phyloP scores from a whole-genome alignment of 2,329 filamentous ascomycete species.

The Bipolaris bicolor region DNA sequence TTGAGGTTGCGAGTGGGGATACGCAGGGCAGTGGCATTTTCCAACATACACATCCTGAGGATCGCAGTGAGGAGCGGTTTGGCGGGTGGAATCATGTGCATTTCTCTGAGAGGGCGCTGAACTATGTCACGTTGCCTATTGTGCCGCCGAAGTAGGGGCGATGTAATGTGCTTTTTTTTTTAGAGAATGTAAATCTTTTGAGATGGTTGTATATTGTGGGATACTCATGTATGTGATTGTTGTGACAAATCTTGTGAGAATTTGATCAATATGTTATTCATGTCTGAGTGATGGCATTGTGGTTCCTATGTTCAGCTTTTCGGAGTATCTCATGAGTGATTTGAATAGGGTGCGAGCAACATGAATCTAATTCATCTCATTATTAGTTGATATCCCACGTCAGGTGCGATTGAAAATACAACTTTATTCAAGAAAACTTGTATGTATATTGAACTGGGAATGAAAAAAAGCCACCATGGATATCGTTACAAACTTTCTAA shows the following conservation, averaged over 20 bases:
- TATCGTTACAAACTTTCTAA: constrained; percentile 1
- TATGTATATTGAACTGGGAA: background rate
- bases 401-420: background rate
- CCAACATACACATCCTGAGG: constrained; percentile 58
- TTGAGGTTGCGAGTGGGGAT: constrained; percentile 61
- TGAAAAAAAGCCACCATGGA: background rate
- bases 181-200: no score
- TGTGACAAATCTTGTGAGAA: no score
- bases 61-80: constrained; percentile 53
- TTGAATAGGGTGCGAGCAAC: no score
- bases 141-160: constrained; percentile 52
- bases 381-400: no score
- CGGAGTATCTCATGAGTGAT: no score
- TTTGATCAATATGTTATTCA: no score
- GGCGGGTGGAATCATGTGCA: constrained; percentile 61
- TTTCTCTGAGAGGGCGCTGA: constrained; percentile 57
- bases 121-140: constrained; percentile 61
- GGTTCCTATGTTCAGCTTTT: no score
- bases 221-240: no score
- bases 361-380: background rate
- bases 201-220: no score
- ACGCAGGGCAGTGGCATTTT: constrained; percentile 67
- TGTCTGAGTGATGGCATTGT: no score
- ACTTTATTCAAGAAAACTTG: background rate
- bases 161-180: no score